Base-by-base conservation (phyloP, 1,284 basidiomycete species). In the Rhodotorula sp. region DNA sequence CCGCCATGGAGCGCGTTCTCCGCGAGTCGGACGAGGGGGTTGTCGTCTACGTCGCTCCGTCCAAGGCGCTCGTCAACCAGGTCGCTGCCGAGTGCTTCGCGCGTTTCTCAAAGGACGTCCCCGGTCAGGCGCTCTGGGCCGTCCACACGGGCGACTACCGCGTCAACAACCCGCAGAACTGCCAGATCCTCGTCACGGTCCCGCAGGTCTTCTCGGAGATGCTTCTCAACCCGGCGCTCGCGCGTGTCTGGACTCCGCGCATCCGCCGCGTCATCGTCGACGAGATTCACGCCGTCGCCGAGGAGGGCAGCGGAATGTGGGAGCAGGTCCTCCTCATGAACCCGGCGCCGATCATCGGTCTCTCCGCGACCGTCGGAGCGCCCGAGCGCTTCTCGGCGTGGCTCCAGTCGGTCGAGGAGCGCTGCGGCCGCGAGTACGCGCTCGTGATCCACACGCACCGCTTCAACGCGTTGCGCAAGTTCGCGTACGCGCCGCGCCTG, bases 401-500 rank as follows among this genome's bases (percentile, higher is more conserved):
- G 89, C 84, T 90, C 4, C 81, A 82, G 67, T 84, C 85, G 4
- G 86, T 90, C 29, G 89, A 90, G 78, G 77, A 80, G 64, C 83
- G 85, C 0, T 87, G 88, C 68, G 85, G 85, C 0, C 87, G 85
- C 78, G 79, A 85, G 39, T 86, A 90, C 78, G 83, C 81, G 4
- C 86, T 88, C 78, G 84, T 90, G 44, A 80, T 86, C 66, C 87
- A 89, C 79, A 86, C 85, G 2, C 85, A 89, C 78, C 86, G 89
- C 8, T 90, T 89, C 78, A 89, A 88, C 2, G 88, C 89, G 75
- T 83, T 90, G 1, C 85, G 89, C 61, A 90, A 90, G 79, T 88
- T 85, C 77, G 84, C 83, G 63, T 90, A 88, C 73, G 79, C 84
- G 67, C 81, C 76, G 2, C 32, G 63, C 21, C 39, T 72, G 36